Base-by-base conservation (phyloP, 2,329 filamentous ascomycete genomes). In the Colletotrichum sp. region DNA sequence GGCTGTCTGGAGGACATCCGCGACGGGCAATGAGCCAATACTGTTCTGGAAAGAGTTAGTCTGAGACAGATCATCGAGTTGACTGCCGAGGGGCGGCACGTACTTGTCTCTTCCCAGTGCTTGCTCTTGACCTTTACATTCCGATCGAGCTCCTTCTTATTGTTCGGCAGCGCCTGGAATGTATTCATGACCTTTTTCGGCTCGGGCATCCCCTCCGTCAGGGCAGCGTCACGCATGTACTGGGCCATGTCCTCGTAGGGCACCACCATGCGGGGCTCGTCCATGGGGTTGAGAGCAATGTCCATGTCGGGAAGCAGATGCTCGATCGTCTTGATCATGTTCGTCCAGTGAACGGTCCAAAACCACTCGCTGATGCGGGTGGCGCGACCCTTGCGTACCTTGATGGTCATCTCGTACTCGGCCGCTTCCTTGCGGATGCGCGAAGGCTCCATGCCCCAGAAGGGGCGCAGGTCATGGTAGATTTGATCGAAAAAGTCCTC, bases 291-390 rank as follows among this genome's bases (percentile, higher is more conserved):
- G 75, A 94, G 86, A 1, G 92, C 89, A 74, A 94, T 88, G 76
- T 94, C 92, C 89, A 94, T 92, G 79, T 94, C 92, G 3, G 92
- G 92, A 18, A 94, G 84, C 70, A 90, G 76, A 52, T 89, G 84
- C 77, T 90, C 87, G n/a, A 92, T 86, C 0, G 87, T 87, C 73
- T 87, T 84, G 79, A 91, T 85, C 84, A 92, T 85, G 66, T 89
- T 82, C 36, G 89, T 82, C 90, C 90, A 91, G 75, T 92, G 89
- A 79, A 87, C 83, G 5, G 88, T 91, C 90, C 88, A 92, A 80
- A 90, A 91, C 89, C 88, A 92, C 77, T 89, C 88, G 80, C 87
- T 91, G 26, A 81, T 83, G 2, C 90, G 85, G 10, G 84, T 87
- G 8, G 90, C 91, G 64, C 87, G 88, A 52, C 89, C 87, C 73